These are phyloP conservation scores for Pouteria glomerata DNA, from an alignment of 148 eudicot genomes.

Conservation along the genomic window DNA sequence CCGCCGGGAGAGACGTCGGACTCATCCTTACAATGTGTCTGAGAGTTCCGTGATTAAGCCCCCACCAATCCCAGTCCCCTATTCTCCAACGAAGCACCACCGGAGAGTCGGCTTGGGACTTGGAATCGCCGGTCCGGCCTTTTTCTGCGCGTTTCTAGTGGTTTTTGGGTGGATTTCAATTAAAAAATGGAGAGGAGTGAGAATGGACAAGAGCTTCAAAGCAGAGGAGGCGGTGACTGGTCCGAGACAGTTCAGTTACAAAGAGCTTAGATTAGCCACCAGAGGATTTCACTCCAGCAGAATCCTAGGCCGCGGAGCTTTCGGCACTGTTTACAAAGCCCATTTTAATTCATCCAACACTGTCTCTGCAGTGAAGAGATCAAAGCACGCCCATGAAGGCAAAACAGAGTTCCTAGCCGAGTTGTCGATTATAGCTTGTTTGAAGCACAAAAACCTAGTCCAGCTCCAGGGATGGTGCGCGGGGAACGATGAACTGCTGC, in stretches of 20 bases:
- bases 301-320: slow-evolving; percentile 68
- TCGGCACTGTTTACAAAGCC: slow-evolving; percentile 82
- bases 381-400: slow-evolving; percentile 57
- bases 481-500: slow-evolving; percentile 41
- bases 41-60: slow-evolving; percentile 50
- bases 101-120: slow-evolving; percentile 51
- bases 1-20: slow-evolving; percentile 34
- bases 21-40: slow-evolving; percentile 64
- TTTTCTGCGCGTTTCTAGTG: slow-evolving; percentile 40
- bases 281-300: slow-evolving; percentile 57
- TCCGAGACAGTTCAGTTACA: slow-evolving; percentile 68
- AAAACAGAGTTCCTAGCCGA: slow-evolving; percentile 27
- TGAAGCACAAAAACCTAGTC: slow-evolving; percentile 47
- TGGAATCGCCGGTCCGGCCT: slow-evolving; percentile 49
- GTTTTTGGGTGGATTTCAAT: slow-evolving; percentile 49
- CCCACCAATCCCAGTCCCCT: slow-evolving; percentile 21
- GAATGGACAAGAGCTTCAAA: slow-evolving; percentile 44
- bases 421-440: slow-evolving; percentile 34
- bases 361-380: slow-evolving; percentile 74
- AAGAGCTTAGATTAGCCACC: slow-evolving; percentile 60
- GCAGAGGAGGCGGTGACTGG: slow-evolving; percentile 52
- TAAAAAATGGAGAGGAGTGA: slow-evolving; percentile 39
- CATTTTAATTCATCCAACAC: slow-evolving; percentile 32
- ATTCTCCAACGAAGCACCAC: slow-evolving; percentile 23
- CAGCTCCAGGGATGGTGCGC: slow-evolving; percentile 50